Base-by-base conservation (phyloP, 768 basidiomycete species). In the Boletus sp. region DNA sequence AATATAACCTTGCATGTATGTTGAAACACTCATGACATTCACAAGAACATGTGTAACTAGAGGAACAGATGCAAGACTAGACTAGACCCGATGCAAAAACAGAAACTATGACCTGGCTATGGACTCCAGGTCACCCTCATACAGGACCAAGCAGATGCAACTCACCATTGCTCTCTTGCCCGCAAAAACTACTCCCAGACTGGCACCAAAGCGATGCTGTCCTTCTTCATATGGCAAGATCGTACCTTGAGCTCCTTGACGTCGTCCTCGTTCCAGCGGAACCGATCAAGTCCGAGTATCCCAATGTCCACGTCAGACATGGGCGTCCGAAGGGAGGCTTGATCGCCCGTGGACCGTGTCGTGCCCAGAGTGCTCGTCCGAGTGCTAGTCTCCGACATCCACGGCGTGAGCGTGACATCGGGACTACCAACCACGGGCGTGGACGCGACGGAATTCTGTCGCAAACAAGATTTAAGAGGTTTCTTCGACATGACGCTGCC, bases 211-310 rank as follows among this genome's bases (percentile, higher is more conserved):
- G 57, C 65, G 3, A 56, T 0, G 7, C 67, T 69, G 28, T 71
- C 69, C 18, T 62, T 57, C 28, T 57, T 69, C 30, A 46, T 47
- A 7, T 71, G 64, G 14, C 7, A 60, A 24, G 61, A 30, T 11
- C 17, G 59, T 2, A 52, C 39, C 12, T 46, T 61, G 6, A 51
- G 32, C 18, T 66, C 69, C 20, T 56, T 59, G 37, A 37, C 20
- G 9, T 61, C 57, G 4, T 67, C 32, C 12, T 48, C 55, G 33
- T 45, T 57, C 65, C 63, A 71, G 24, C 33, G 47, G 36, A 67
- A 70, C 11, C 58, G 59, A 44, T 70, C 63, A 4, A 71, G 67
- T 40, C 67, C 64, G 7, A 69, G 52, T n/a, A 65, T 58, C n/a
- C 67, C 56, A 44, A 69, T 59, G 14, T 65, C 65, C 1, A 58